These are phyloP conservation scores for Cadophora malorum DNA, from an alignment of 2,329 filamentous ascomycete species.

Conservation along the genomic window DNA sequence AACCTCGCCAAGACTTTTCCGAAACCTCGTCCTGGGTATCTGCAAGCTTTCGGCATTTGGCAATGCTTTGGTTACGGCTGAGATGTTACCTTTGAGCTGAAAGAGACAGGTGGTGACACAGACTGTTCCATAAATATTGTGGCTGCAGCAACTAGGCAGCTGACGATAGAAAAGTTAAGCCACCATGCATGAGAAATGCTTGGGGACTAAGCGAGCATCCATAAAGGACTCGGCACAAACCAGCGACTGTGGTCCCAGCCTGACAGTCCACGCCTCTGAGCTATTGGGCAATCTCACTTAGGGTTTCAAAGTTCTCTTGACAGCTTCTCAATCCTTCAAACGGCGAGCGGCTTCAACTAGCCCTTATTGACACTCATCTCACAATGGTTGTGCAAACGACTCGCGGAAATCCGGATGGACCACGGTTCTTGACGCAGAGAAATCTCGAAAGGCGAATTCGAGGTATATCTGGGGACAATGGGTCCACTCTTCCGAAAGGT, in stretches of 20 bases:
- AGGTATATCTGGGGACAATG: not conserved
- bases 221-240: not conserved
- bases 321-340: not conserved
- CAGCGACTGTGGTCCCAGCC: not conserved
- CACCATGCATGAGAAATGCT: not conserved
- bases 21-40: not conserved
- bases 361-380: not conserved
- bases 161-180: not conserved
- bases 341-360: not conserved
- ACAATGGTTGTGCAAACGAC: not conserved
- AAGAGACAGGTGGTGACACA: not conserved
- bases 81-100: not conserved
- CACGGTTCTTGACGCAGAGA: not conserved
- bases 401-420: not conserved
- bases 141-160: slow-evolving; percentile 1
- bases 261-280: not conserved
- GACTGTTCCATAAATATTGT: not conserved
- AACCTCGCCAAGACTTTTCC: not conserved
- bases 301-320: not conserved
- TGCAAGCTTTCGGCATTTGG: not conserved
- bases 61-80: not conserved
- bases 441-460: not conserved
- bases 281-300: not conserved
- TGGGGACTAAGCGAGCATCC: not conserved
- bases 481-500: not conserved